Evolutionary conservation across 176 grass and related monocot species (phyloP).

Genomic region (Echinochloa phyllopogon): DNA sequence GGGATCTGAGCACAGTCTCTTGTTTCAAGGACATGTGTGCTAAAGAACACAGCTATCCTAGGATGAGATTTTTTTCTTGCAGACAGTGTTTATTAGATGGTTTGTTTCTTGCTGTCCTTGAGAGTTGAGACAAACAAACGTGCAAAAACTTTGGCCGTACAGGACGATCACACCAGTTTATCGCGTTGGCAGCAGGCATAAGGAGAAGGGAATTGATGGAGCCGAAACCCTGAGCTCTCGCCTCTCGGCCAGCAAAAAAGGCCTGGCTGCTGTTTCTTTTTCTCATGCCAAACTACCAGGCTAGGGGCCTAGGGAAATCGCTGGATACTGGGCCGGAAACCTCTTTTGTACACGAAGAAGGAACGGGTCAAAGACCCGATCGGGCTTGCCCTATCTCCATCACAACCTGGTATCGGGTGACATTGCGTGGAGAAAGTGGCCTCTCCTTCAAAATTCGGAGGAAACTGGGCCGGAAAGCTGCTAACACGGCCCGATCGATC

Average conservation of each 20-base stretch:
- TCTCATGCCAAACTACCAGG: not conserved
- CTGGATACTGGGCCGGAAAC: not conserved
- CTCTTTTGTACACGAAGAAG: not conserved
- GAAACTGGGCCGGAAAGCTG: too few relatives aligned
- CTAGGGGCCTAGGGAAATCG: not conserved
- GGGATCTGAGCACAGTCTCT: conserved; percentile 32
- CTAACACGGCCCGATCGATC: too few relatives aligned
- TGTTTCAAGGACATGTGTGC: not conserved
- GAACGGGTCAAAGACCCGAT: too few relatives aligned
- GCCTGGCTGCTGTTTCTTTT: not conserved
- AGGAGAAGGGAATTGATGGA: not conserved
- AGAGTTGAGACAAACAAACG: not conserved
- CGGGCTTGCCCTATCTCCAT: too few relatives aligned
- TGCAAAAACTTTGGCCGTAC: not conserved
- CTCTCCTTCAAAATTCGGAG: too few relatives aligned
- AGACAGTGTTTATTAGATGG: not conserved
- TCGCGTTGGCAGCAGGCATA: not conserved
- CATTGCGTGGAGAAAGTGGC: too few relatives aligned
- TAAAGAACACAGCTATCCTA: not conserved
- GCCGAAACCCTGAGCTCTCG: not conserved
- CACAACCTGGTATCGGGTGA: too few relatives aligned
- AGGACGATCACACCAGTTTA: not conserved
- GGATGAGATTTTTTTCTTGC: not conserved
- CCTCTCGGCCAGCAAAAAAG: not conserved
- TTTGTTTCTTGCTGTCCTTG: conserved; percentile 9